These are phyloP conservation scores for Tolypocladium pustulatum DNA, from an alignment of 2,329 filamentous ascomycete species.

Conservation along the genomic window DNA sequence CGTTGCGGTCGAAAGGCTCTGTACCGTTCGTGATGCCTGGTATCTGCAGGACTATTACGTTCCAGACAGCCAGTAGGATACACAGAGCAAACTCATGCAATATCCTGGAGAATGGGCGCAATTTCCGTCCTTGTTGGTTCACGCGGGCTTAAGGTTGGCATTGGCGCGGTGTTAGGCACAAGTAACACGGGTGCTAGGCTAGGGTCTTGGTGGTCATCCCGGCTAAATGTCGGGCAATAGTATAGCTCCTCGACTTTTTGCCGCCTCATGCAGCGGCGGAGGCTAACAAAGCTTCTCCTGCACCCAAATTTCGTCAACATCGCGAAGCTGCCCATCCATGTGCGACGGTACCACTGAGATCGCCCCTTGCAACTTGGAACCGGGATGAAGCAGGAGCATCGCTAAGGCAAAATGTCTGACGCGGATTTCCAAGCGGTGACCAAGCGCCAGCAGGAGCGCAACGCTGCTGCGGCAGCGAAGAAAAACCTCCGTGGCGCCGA, in stretches of 20 bases:
- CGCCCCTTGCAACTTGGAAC: constrained; percentile 27
- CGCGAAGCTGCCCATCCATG: constrained; percentile 20
- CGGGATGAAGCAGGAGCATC: constrained; percentile 28
- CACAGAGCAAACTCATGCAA: neutral
- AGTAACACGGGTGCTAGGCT: no score
- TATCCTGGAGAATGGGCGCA: neutral
- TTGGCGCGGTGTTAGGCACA: neutral
- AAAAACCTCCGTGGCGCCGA: constrained; percentile 76
- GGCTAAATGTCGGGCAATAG: constrained; percentile 21
- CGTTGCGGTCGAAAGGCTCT: no score
- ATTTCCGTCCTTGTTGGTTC: no score
- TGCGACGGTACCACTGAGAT: constrained; percentile 22
- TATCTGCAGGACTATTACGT: neutral
- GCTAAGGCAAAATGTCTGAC: constrained; percentile 50
- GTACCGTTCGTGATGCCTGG: neutral
- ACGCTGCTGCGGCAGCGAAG: constrained; percentile 65
- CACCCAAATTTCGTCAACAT: constrained; percentile 11
- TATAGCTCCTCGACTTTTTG: constrained; percentile 17
- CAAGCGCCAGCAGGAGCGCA: constrained; percentile 87
- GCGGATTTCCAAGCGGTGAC: constrained; percentile 82
- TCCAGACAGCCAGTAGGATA: neutral
- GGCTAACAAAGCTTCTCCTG: constrained; percentile 3
- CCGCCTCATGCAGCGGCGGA: constrained; percentile 12
- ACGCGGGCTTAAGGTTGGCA: neutral
- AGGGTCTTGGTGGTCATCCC: constrained; percentile 1